Conservation (phyloP, 306 rosid species). For the Citrullus mucosospermus region DNA sequence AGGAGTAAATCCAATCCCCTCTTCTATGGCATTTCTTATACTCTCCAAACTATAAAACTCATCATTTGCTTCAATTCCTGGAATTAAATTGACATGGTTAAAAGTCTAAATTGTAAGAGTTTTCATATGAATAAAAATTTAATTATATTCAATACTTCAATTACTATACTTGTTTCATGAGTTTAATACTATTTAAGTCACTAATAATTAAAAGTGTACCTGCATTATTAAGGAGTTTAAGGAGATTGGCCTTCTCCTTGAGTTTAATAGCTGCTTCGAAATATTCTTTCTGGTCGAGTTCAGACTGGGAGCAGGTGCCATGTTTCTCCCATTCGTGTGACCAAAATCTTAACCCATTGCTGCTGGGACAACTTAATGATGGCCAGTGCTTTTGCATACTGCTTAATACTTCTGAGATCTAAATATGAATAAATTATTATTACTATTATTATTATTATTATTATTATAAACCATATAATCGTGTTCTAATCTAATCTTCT, state of each 20-base stretch:
- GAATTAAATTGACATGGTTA: not conserved
- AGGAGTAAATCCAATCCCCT: constrained; percentile 33
- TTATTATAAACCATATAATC: too few species aligned
- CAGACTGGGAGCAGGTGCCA: constrained; percentile 54
- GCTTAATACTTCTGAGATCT: constrained; percentile 36
- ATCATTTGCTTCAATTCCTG: constrained; percentile 60
- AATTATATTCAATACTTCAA: too few species aligned
- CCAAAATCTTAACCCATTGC: constrained; percentile 75
- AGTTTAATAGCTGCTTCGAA: constrained; percentile 57
- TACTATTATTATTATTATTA: too few species aligned
- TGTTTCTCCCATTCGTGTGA: constrained; percentile 90
- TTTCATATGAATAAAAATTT: too few species aligned
- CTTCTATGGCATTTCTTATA: constrained; percentile 34
- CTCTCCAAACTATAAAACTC: constrained; percentile 39
- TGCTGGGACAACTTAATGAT: constrained; percentile 77
- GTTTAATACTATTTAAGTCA: too few species aligned
- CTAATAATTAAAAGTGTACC: not conserved
- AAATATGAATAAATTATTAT: too few species aligned
- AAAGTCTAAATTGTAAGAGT: too few species aligned
- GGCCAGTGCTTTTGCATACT: constrained; percentile 62
- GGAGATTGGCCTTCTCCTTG: constrained; percentile 47
- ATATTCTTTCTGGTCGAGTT: constrained; percentile 59
- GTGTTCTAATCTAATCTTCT: too few species aligned
- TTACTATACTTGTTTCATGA: too few species aligned
- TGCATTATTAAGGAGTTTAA: constrained; percentile 33